Evolutionary conservation across 2,329 filamentous ascomycete species (phyloP).

Genomic region (Stromatinia cepivora): DNA sequence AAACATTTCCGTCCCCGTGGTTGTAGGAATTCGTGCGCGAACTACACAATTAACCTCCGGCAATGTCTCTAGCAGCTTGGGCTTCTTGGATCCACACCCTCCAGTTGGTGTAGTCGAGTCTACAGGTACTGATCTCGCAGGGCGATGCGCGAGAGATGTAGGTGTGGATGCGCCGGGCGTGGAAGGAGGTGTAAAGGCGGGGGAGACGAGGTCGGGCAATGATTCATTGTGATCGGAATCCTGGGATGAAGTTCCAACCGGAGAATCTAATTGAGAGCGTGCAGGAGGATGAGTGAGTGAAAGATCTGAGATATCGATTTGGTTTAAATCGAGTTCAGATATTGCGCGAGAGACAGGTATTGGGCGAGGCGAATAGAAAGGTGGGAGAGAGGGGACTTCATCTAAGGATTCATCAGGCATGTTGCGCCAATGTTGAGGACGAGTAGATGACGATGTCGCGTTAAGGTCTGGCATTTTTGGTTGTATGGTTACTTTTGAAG

Average conservation of each 20-base stretch:
- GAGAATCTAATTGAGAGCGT: conserved; percentile 21
- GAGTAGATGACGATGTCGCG: conserved; percentile 21
- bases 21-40: conserved; percentile 90
- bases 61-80: conserved; percentile 71
- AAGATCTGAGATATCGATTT: conserved; percentile 25
- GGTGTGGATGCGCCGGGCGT: conserved; percentile 62
- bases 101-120: conserved; percentile 56
- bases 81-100: conserved; percentile 63
- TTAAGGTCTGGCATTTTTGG: conserved; percentile 29
- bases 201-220: conserved; percentile 67
- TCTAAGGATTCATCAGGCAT: conserved; percentile 31
- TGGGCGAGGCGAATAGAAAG: conserved; percentile 42
- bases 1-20: conserved; percentile 92
- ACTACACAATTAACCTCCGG: conserved; percentile 92
- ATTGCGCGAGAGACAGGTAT: conserved; percentile 41
- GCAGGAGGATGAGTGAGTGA: conserved; percentile 25
- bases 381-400: conserved; percentile 36
- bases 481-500: not conserved
- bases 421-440: conserved; percentile 26
- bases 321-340: conserved; percentile 41
- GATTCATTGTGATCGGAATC: conserved; percentile 19
- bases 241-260: conserved; percentile 16
- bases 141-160: conserved; percentile 41
- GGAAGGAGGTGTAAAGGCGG: conserved; percentile 74
- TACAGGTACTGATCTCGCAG: conserved; percentile 48